phyloP scores from a whole-genome alignment of 768 basidiomycete genomes.

The Saitozyma podzolica region DNA sequence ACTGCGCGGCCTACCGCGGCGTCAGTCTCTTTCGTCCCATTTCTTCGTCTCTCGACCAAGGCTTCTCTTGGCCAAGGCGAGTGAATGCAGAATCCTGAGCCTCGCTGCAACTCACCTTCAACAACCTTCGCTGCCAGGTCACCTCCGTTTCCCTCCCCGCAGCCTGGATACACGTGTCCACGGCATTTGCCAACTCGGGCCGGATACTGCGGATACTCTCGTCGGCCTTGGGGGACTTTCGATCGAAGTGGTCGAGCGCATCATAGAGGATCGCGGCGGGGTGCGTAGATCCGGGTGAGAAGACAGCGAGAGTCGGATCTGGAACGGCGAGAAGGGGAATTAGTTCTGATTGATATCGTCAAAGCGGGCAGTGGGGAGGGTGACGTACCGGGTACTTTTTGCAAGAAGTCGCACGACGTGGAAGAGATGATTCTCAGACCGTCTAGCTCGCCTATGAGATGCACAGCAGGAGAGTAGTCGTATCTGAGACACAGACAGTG shows the following conservation, averaged over 20 bases:
- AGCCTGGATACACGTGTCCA: slow-evolving; percentile 89
- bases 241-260: slow-evolving; percentile 83
- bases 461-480: slow-evolving; percentile 70
- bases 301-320: slow-evolving; percentile 79
- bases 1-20: slow-evolving; percentile 78
- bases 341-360: not conserved
- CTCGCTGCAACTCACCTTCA: slow-evolving; percentile 61
- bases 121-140: slow-evolving; percentile 79
- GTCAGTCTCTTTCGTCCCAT: slow-evolving; percentile 5
- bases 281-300: slow-evolving; percentile 87
- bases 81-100: no score
- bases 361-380: not conserved
- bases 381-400: slow-evolving; percentile 80
- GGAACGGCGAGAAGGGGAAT: not conserved
- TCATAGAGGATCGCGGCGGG: slow-evolving; percentile 89
- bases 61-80: no score
- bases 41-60: not conserved
- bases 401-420: slow-evolving; percentile 80
- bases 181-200: slow-evolving; percentile 78
- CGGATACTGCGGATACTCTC: slow-evolving; percentile 86
- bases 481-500: slow-evolving; percentile 53
- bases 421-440: slow-evolving; percentile 81
- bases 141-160: slow-evolving; percentile 90
- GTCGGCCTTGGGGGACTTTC: slow-evolving; percentile 84
- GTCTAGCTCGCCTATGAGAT: slow-evolving; percentile 82